Conservation (phyloP, 768 basidiomycete species). For the Coprinopsis sp. region DNA sequence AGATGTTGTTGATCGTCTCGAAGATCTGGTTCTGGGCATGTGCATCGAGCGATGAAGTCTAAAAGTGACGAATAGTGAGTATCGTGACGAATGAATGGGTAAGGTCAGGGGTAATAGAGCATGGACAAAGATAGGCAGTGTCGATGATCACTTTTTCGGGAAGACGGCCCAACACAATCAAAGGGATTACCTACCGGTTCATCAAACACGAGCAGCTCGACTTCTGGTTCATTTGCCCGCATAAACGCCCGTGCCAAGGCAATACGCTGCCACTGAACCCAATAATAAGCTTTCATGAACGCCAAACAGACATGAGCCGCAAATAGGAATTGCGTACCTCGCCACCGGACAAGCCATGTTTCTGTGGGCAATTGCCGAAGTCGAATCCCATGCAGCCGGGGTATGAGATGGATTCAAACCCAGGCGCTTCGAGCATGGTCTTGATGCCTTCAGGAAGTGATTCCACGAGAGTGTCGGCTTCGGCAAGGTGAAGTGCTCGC, state of each 20-base stretch:
- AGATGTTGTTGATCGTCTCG: conserved; percentile 65
- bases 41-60: conserved; percentile 80
- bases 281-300: conserved; percentile 7
- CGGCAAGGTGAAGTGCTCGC: conserved; percentile 65
- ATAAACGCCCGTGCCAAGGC: conserved; percentile 86
- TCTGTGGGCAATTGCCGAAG: conserved; percentile 22
- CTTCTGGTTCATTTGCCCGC: conserved; percentile 68
- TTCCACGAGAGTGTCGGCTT: conserved; percentile 61
- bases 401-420: conserved; percentile 51
- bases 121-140: too few relatives aligned
- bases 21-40: conserved; percentile 78
- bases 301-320: conserved; percentile 6
- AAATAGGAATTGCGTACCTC: conserved; percentile 48
- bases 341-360: conserved; percentile 77
- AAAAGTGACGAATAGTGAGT: conserved; percentile 7
- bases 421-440: conserved; percentile 64
- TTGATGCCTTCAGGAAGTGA: conserved; percentile 67
- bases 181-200: conserved; percentile 56
- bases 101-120: too few relatives aligned
- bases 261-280: conserved; percentile 74
- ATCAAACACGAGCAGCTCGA: conserved; percentile 80
- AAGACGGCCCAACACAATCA: too few relatives aligned
- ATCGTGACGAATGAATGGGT: too few relatives aligned
- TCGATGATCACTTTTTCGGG: too few relatives aligned
- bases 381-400: conserved; percentile 30